Conservation (phyloP, 2,329 filamentous ascomycete genomes). For the Colletotrichum endophyticum region DNA sequence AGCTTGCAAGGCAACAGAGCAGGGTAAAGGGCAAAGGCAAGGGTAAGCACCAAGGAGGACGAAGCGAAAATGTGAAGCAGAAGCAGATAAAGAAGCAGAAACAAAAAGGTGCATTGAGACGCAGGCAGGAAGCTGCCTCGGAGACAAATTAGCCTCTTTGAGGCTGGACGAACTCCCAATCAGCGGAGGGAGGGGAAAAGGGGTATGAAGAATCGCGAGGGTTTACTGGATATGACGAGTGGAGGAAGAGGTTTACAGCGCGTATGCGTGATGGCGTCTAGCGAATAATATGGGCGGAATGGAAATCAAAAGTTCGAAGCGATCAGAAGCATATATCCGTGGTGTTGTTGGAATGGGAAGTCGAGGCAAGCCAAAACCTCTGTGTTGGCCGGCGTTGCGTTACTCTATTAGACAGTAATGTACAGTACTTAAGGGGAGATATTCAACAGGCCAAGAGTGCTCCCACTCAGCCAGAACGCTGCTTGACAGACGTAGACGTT, state of each 20-base stretch:
- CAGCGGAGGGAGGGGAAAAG: not conserved
- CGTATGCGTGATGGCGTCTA: not conserved
- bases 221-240: not conserved
- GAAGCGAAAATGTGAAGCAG: conserved; percentile 2
- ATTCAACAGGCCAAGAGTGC: not conserved
- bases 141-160: not conserved
- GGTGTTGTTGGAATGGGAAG: not conserved
- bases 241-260: not conserved
- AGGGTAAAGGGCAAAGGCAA: not conserved
- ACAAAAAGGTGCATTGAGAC: conserved; percentile 10
- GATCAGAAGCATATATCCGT: not conserved
- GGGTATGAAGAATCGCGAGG: not conserved
- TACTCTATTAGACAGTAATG: not conserved
- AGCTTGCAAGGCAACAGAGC: conserved; percentile 2
- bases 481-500: not conserved
- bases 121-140: conserved; percentile 12
- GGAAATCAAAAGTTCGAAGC: not conserved
- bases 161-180: not conserved
- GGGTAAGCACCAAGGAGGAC: conserved; percentile 16
- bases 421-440: conserved; percentile 13
- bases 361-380: not conserved
- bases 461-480: not conserved
- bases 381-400: not conserved
- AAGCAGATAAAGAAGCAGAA: conserved; percentile 20
- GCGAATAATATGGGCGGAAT: not conserved